Conservation (phyloP, 805 yeast genomes). For the Candida khao-thaluensis region DNA sequence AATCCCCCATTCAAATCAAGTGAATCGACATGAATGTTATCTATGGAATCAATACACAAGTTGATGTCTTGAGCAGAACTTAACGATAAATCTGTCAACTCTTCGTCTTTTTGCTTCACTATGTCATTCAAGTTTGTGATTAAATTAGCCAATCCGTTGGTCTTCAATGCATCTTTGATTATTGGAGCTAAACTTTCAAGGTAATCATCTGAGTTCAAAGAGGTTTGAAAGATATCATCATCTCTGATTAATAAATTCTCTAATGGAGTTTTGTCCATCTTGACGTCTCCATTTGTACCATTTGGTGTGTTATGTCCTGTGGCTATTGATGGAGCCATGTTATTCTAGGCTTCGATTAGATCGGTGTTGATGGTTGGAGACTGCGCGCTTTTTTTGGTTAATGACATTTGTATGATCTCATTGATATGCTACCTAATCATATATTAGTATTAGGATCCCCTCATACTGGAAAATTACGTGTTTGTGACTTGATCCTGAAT, state of each 20-base stretch:
- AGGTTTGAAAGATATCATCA: slow-evolving; percentile 44
- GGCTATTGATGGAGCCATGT: slow-evolving; percentile 15
- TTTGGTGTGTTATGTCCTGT: background rate
- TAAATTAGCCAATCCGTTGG: slow-evolving; percentile 55
- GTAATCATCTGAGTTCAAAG: slow-evolving; percentile 62
- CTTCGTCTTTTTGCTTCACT: slow-evolving; percentile 59
- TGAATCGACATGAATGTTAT: slow-evolving; percentile 58
- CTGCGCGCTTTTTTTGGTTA: too few species aligned
- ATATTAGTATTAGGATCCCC: slow-evolving; percentile 48
- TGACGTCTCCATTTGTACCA: background rate
- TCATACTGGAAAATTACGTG: slow-evolving; percentile 37
- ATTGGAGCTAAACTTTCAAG: slow-evolving; percentile 79
- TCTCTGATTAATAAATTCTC: slow-evolving; percentile 40
- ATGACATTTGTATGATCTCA: too few species aligned
- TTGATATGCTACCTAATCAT: slow-evolving; percentile 32
- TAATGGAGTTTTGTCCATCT: slow-evolving; percentile 28
- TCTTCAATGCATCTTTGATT: slow-evolving; percentile 58
- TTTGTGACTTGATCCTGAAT: slow-evolving; percentile 26
- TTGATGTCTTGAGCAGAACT: slow-evolving; percentile 56
- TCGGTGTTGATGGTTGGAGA: background rate
- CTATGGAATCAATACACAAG: slow-evolving; percentile 60
- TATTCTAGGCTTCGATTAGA: background rate
- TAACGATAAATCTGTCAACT: slow-evolving; percentile 61
- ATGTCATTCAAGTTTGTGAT: slow-evolving; percentile 54
- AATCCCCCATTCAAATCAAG: slow-evolving; percentile 56